Base-by-base conservation (phyloP, 306 rosid genomes). In the Vigna angularis region DNA sequence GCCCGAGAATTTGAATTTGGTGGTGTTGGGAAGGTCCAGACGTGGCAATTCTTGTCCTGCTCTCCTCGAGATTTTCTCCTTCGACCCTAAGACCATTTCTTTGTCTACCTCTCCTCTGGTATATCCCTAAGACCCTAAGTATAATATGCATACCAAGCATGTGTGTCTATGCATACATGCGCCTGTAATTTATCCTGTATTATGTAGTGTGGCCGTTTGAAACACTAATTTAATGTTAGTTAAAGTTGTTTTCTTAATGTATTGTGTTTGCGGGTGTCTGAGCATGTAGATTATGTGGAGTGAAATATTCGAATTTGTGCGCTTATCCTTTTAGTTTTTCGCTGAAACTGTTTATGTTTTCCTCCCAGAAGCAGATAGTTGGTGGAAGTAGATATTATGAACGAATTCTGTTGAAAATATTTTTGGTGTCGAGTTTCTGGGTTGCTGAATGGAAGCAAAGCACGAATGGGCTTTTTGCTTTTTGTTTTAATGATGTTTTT, bases 91-190 rank as follows among this genome's bases (percentile, higher is more conserved):
- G 20, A 86, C 85, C 72, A 81, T 90, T 79, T 85, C 90, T 74
- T 82, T 92, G 72, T 88, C 98, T 30, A 53, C 91, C 11, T 72
- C 91, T 36, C 95, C 97, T 49, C 81, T 94, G 98, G 98, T 94
- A 66, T 83, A 73, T 13, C 73, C 73, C 73, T 70, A 2, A 9
- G 20, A 36, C 32, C 62, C 13, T 75, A 13, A 6, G 7, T 36
- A 36, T 36, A 36, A 36, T 36, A 6, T 36, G 6, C 42, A 36
- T 36, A 36, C 7, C 42, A 6, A 6, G 2, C 15, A 6, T 58
- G 13, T 15, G 45, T 45, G 32, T 15, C 1, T 70, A 12, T 72
- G 48, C 32, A 9, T 57, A 15, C 58, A 13, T 4, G 20, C 7
- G 36, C 18, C 2, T 34, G 7, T 58, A 22, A 20, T 56, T 20